Percentiles rank a stretch among this genome's conserved stretches.
Conservation (phyloP, 305 asterid genomes). For the Fraxinus platypoda region DNA sequence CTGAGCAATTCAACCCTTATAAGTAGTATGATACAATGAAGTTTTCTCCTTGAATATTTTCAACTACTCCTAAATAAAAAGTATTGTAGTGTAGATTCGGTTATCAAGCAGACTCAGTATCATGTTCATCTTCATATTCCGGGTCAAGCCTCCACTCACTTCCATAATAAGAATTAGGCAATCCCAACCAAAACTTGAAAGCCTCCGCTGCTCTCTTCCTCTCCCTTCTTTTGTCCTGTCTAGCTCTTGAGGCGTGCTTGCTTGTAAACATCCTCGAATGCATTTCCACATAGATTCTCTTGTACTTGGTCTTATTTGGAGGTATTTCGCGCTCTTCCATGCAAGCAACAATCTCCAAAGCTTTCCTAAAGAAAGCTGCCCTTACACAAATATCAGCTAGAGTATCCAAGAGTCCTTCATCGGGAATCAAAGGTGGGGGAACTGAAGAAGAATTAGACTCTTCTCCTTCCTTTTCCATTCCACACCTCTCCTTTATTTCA, state of each 20-base stretch:
- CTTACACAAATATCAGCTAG: slow-evolving; percentile 90
- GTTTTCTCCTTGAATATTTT: background rate
- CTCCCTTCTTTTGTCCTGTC: slow-evolving; percentile 80
- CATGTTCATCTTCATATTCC: slow-evolving; percentile 43
- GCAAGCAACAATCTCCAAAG: slow-evolving; percentile 88
- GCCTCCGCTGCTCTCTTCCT: slow-evolving; percentile 97
- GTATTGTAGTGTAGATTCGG: slow-evolving; percentile 19
- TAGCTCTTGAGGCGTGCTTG: slow-evolving; percentile 91
- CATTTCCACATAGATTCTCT: slow-evolving; percentile 93
- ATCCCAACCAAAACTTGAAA: slow-evolving; percentile 95
- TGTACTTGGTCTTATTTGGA: slow-evolving; percentile 86
- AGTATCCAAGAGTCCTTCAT: slow-evolving; percentile 83
- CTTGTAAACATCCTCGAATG: slow-evolving; percentile 99
- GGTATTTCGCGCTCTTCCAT: slow-evolving; percentile 84
- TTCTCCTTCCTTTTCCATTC: slow-evolving; percentile 33
- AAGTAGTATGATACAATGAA: background rate
- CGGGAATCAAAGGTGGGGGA: slow-evolving; percentile 60
- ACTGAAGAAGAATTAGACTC: slow-evolving; percentile 26
- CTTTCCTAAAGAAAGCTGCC: slow-evolving; percentile 90
- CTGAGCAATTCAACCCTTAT: background rate
- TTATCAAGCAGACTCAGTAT: slow-evolving; percentile 18
- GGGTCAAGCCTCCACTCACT: slow-evolving; percentile 82
- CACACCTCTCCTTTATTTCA: slow-evolving; percentile 79
- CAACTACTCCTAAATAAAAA: slow-evolving; percentile 8
- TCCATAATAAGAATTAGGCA: slow-evolving; percentile 85